Evolutionary conservation across 2,329 filamentous ascomycete genomes (phyloP).

Genomic region (Alternaria rosae): DNA sequence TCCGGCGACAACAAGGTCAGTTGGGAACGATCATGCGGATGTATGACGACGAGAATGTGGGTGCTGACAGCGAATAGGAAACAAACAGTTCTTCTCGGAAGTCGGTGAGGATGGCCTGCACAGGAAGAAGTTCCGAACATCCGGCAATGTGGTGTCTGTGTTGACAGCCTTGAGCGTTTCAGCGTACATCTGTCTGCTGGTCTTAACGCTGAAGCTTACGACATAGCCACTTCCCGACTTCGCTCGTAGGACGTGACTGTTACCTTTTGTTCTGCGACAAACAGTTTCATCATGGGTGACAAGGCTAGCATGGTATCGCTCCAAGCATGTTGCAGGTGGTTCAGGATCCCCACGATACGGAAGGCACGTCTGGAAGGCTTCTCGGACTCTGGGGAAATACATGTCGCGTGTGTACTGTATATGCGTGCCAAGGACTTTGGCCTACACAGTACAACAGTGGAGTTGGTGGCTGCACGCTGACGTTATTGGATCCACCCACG

Average conservation of each 20-base stretch:
- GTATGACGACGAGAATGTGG: not conserved
- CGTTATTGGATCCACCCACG: conserved; percentile 8
- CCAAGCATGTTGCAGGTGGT: not conserved
- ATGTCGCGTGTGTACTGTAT: conserved; percentile 22
- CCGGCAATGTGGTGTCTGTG: conserved; percentile 70
- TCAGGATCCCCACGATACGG: not conserved
- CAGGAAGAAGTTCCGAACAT: conserved; percentile 69
- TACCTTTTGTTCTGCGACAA: not conserved
- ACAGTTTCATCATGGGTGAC: not conserved
- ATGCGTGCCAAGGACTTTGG: conserved; percentile 11
- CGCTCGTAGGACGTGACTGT: not conserved
- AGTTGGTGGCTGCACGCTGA: conserved; percentile 27
- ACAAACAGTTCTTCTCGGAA: conserved; percentile 86
- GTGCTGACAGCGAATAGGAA: conserved; percentile 57
- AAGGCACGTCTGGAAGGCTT: conserved; percentile 8
- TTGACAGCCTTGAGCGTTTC: conserved; percentile 68
- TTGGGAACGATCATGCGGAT: not conserved
- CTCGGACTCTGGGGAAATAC: conserved; percentile 16
- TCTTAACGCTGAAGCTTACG: conserved; percentile 62
- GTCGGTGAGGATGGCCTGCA: conserved; percentile 66
- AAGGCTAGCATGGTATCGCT: not conserved
- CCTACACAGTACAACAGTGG: conserved; percentile 24
- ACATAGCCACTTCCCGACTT: not conserved
- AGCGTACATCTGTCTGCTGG: conserved; percentile 67
- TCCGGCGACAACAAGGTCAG: conserved; percentile 79